Base-by-base conservation (phyloP, 106 monocot genomes). In the Apostasia shenzhenica region DNA sequence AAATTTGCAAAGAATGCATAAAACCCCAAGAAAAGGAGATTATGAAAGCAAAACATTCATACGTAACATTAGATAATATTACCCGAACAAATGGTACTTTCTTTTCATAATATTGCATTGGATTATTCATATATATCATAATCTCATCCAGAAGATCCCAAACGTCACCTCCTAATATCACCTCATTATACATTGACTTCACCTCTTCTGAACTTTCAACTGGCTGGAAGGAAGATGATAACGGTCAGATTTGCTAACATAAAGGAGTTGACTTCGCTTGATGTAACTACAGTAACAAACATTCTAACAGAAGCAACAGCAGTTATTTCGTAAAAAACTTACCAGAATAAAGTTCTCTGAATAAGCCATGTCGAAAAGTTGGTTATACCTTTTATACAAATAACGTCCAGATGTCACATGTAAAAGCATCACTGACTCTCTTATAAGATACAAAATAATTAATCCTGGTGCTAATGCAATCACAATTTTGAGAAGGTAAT, bases 81-180 rank as follows among this genome's bases (percentile, higher is more conserved):
- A 92, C 92, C 85, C 92, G 73, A 75, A 86, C 88, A 86, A 92
- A 92, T 48, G 70, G 68, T 45, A 92, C 92, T 86, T 92, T 52
- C 60, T 92, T 92, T 68, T 88, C 92, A 80, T 85, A 92, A 65
- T 92, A 92, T 55, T 81, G 88, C 88, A 92, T 81, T 14, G 92
- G 92, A 78, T 92, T 92, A 72, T 81, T 85, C 88, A 92, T 92
- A 79, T 92, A 92, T 59, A 92, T 92, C 92, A 92, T 92, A 49
- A 92, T 72, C 67, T 92, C 88, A 71, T 92, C 92, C 67, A 92
- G 76, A 67, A 92, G 85, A 79, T 92, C 92, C 92, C 92, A 92
- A 59, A 88, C 92, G 76, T 92, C 92, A 75, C 92, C 92, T 6
- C 88, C 88, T 67, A 92, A 74, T 14, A 92, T 72, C 46, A 92